Evolutionary conservation across 176 grass and related monocot genomes (phyloP), one percentile per base, ranked within the genome.

Genomic region (Rhynchospora breviuscula): DNA sequence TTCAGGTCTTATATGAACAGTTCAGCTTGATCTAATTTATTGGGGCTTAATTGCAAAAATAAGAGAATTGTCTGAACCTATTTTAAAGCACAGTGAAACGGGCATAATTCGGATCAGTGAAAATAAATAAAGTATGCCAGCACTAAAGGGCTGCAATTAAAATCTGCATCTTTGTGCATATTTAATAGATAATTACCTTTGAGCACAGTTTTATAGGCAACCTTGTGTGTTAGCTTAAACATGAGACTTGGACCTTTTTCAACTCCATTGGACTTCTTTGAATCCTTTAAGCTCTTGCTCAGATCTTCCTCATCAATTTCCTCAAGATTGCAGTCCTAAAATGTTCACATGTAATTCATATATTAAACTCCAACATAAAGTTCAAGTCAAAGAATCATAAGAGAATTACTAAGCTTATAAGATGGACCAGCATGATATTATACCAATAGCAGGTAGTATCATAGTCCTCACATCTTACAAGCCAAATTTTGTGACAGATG

Each of bases 161-260:
- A 40, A 56, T 31, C 49, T 31, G 49, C 26, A 67, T 48, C 62
- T 13, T 48, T 9, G 7, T 14, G 63, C 9, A 81, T 47, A 63
- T 45, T 63, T 63, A 81, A 45, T 82, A 67, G 5, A 82, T 65
- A 9, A 22, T 82, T 83, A 99, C 97, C 93, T 99, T 99, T 99
- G 74, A 99, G 59, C 63, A 99, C 97, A 67, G 93, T 99, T 87
- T 99, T 99, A 64, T 99, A 99, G 23, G 93, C 91, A 0, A 92
- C 88, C 86, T 94, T 95, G 85, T 93, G 94, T 52, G 97, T 99
- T 84, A 99, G 88, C 88, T 93, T 95, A 85, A 99, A 99, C 21
- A 93, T 85, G 80, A 95, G 93, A 85, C 83, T 92, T 45, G 88
- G 86, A 15, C 65, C 67, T 89, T 95, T 95, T 63, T 93, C 92